Percentiles rank a stretch among this genome's conserved stretches.
Conservation (phyloP, 1,139 yeast genomes). For the Saccharomyces hybrid region DNA sequence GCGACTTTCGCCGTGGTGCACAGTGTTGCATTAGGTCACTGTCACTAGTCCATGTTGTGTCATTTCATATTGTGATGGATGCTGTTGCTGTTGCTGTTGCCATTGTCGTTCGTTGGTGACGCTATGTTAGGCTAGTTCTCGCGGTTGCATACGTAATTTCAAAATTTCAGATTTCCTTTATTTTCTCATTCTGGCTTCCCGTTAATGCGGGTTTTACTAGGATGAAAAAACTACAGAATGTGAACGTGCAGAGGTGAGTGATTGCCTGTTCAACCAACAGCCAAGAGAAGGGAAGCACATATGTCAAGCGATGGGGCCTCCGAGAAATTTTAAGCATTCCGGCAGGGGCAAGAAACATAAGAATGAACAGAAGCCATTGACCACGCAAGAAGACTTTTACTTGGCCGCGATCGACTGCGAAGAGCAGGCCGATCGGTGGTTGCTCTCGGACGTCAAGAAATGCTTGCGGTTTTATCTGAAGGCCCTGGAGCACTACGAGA, state of each 20-base stretch:
- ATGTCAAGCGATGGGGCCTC: not conserved
- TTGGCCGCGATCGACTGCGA: slow-evolving; percentile 27
- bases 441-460: slow-evolving; percentile 29
- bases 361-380: slow-evolving; percentile 8
- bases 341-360: slow-evolving; percentile 5
- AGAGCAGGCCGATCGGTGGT: slow-evolving; percentile 33
- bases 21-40: too few species aligned
- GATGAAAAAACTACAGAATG: too few species aligned
- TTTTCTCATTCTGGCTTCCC: not conserved
- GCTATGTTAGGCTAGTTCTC: not conserved
- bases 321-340: not conserved
- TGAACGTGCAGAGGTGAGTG: not conserved
- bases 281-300: not conserved
- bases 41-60: too few species aligned
- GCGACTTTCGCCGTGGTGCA: too few species aligned
- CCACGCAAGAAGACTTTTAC: slow-evolving; percentile 28
- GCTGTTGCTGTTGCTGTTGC: too few species aligned
- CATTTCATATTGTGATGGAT: too few species aligned
- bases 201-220: not conserved
- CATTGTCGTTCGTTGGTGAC: not conserved
- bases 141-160: not conserved
- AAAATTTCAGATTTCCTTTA: not conserved
- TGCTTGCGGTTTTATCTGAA: slow-evolving; percentile 23
- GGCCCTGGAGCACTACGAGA: slow-evolving; percentile 24
- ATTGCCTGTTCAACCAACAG: not conserved